These are phyloP conservation scores for Bolboschoenus planiculmis DNA, from an alignment of 176 grass and related monocot species.

Conservation along the genomic window DNA sequence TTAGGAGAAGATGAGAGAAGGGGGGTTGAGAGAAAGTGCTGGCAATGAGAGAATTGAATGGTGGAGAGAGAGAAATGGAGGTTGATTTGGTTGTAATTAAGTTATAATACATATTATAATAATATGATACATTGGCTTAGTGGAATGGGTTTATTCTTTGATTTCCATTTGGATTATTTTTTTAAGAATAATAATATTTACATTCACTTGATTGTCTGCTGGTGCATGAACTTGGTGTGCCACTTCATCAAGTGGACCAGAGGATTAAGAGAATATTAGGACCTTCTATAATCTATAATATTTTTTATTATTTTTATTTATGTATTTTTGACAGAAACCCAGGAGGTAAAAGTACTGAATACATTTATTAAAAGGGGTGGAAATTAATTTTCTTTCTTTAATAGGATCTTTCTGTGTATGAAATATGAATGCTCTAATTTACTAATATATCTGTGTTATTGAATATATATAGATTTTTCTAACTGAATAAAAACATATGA, in stretches of 20 bases:
- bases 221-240: background rate
- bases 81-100: slow-evolving; percentile 5
- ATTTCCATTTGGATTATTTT: background rate
- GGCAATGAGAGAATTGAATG: slow-evolving; percentile 21
- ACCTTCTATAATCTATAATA: too few relatives aligned
- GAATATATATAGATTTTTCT: too few relatives aligned
- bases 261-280: background rate
- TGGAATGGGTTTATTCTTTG: background rate
- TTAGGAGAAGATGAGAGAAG: slow-evolving; percentile 15
- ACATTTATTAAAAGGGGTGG: too few relatives aligned
- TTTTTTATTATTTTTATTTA: too few relatives aligned
- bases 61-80: slow-evolving; percentile 10
- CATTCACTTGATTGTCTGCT: background rate
- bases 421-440: background rate
- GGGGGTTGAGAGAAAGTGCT: background rate
- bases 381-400: background rate
- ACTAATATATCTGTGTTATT: too few relatives aligned
- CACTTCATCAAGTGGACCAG: background rate
- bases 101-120: background rate
- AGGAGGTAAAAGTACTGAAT: too few relatives aligned
- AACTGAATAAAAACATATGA: too few relatives aligned
- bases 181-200: background rate
- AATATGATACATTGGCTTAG: background rate
- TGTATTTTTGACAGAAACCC: too few relatives aligned
- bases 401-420: background rate